Evolutionary conservation across 2,329 filamentous ascomycete species (phyloP), one percentile per base, ranked within the genome.

Genomic region (Penicillium fuscoglaucum): DNA sequence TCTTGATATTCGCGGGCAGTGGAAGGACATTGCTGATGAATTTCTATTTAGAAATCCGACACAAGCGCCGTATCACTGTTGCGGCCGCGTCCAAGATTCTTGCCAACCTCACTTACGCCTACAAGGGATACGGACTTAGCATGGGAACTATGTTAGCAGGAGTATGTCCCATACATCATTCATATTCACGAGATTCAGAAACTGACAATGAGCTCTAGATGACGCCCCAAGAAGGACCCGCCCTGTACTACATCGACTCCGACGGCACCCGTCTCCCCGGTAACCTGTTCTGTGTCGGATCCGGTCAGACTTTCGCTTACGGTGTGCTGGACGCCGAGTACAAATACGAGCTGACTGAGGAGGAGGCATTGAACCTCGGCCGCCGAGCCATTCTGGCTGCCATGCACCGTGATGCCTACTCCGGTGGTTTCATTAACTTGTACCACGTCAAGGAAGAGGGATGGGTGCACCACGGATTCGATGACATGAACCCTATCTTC

Each of bases 101-200:
- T 68, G 91, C 95, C 74, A 99, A 99, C 82, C 83, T 99, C 68
- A 93, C 97, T 72, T 99, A 98, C 84, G 88, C 88, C 70, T 99
- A 99, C 87, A 99, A 99, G 83, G 93, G 93, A 72, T 96, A 96
- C 91, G 95, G 95, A 39, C 82, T 99, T 71, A 96, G 91, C 75
- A 99, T 99, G 95, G 95, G 95, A 68, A 99, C 95, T 72, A 99
- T 99, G 95, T 96, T 95, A 78, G 93, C 95, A 37, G 95, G 95
- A 72, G 95, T 99, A 66, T 95, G 95, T 64, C 86, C 87, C 80
- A 90, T 90, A 90, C 43, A 49, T 12, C 17, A 5, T 19, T 13
- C 17, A 35, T 17, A 15, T n/a, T n/a, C 8, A 31, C 28, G 17
- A 17, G n/a, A 9, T 4, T 24, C 26, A 24, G 9, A 29, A 19